These are phyloP conservation scores for Epithemia pelagica DNA, from an alignment of 108 stramenopile species.

Conservation along the genomic window DNA sequence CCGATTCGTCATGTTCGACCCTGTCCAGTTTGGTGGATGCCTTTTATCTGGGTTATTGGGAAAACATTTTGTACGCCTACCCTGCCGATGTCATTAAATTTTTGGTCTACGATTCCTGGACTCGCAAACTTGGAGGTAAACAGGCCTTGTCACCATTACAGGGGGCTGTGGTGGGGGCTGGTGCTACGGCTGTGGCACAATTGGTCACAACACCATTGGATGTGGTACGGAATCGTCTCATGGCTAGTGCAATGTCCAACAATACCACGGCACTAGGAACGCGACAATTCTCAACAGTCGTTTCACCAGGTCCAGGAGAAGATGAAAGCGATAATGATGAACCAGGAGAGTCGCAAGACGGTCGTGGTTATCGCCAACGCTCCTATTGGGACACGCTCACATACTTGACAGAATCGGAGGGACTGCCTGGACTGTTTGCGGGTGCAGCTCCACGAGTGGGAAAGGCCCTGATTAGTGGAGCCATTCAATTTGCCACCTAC, in stretches of 20 bases:
- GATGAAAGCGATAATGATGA: neutral
- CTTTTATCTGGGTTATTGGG: slow-evolving; percentile 68
- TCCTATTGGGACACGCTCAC: slow-evolving; percentile 44
- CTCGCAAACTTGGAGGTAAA: slow-evolving; percentile 22
- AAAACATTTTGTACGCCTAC: slow-evolving; percentile 73
- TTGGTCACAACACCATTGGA: slow-evolving; percentile 71
- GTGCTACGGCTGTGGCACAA: slow-evolving; percentile 65
- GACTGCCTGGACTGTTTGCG: slow-evolving; percentile 57
- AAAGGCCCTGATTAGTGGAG: slow-evolving; percentile 76
- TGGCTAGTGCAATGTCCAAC: slow-evolving; percentile 31
- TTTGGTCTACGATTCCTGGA: slow-evolving; percentile 53
- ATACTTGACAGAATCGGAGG: slow-evolving; percentile 49
- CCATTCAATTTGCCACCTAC: slow-evolving; percentile 83
- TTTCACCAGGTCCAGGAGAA: no score
- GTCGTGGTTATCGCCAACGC: neutral
- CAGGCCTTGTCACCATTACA: slow-evolving; percentile 44
- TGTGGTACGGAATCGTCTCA: slow-evolving; percentile 72
- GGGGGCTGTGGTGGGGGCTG: slow-evolving; percentile 63
- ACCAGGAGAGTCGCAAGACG: slow-evolving; percentile 5
- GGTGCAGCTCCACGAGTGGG: slow-evolving; percentile 61
- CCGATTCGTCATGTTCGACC: neutral
- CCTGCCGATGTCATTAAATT: slow-evolving; percentile 83
- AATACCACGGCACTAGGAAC: neutral
- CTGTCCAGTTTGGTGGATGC: slow-evolving; percentile 11
- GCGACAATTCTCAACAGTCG: no score